These are phyloP conservation scores for sorghum (Sorghum bicolor) DNA, from an alignment of 176 grass and related monocot species.

Conservation along the genomic window Sorghum_bicolor_NCBIv3 NC_012872.2:66393001-66393500, in stretches of 20 bases:
- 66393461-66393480: constrained; percentile 76
- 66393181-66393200: constrained; percentile 47
- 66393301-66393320: constrained; percentile 78
- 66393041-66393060: neutral
- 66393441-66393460: constrained; percentile 5
- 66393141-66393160: constrained; percentile 64
- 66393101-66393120: neutral
- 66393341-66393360: constrained; percentile 68
- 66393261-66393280: constrained; percentile 61
- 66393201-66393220: constrained; percentile 53
- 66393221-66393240: constrained; percentile 1
- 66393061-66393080: neutral
- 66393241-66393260: constrained; percentile 29
- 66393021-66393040: constrained; percentile 11
- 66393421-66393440: neutral
- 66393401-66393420: neutral
- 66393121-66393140: constrained; percentile 67
- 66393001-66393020: constrained; percentile 16
- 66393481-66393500: constrained; percentile 62
- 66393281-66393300: constrained; percentile 66
- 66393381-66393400: constrained; percentile 49
- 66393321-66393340: constrained; percentile 44
- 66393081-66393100: neutral
- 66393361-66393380: constrained; percentile 66
- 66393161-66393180: constrained; percentile 43